These are phyloP conservation scores for Berberis thunbergii DNA, from an alignment of 164 flowering plant genomes.

Conservation along the genomic window DNA sequence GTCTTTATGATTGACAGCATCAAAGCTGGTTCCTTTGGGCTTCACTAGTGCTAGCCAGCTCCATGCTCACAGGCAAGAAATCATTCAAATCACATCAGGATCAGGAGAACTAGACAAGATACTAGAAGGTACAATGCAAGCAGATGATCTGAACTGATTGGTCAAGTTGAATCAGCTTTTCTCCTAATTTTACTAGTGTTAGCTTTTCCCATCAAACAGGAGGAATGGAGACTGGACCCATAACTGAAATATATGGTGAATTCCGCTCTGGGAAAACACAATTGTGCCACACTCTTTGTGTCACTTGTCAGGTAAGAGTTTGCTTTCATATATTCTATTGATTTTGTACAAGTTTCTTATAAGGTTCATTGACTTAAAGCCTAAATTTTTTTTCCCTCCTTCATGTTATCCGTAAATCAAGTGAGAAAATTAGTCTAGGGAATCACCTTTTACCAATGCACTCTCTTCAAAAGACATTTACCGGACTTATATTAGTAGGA, in stretches of 20 bases:
- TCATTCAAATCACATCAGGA: slow-evolving; percentile 87
- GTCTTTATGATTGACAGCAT: slow-evolving; percentile 41
- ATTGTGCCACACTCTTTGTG: slow-evolving; percentile 90
- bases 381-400: background rate
- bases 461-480: too few relatives aligned
- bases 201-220: slow-evolving; percentile 31
- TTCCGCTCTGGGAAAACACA: slow-evolving; percentile 96
- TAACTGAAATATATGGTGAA: slow-evolving; percentile 93
- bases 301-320: slow-evolving; percentile 80
- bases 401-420: too few relatives aligned
- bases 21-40: slow-evolving; percentile 86
- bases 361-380: background rate
- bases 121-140: slow-evolving; percentile 52
- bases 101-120: slow-evolving; percentile 89
- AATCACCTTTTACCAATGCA: too few relatives aligned
- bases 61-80: slow-evolving; percentile 86
- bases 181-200: background rate
- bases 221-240: slow-evolving; percentile 91
- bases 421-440: too few relatives aligned
- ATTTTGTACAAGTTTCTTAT: background rate
- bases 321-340: background rate
- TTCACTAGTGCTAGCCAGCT: slow-evolving; percentile 89
- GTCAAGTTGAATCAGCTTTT: background rate
- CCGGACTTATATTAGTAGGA: too few relatives aligned
- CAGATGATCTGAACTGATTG: background rate